Evolutionary conservation across 441 rosid genomes (phyloP).

Genomic region (Metrosideros polymorpha): DNA sequence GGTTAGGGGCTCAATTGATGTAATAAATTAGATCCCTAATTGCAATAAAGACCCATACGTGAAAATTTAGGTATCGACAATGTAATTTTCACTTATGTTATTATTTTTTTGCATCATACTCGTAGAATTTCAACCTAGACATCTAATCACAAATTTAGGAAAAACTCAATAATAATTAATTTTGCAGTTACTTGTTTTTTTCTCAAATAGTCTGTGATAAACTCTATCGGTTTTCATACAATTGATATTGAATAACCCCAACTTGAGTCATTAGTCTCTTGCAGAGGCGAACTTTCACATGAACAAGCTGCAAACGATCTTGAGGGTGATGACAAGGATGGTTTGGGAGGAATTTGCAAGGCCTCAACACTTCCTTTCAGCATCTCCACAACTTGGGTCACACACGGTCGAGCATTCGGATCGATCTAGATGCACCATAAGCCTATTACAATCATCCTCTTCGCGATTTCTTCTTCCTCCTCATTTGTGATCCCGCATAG

Average conservation of each 20-base stretch:
- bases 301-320: rapidly evolving
- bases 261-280: not conserved
- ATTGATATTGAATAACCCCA: not conserved
- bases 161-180: no score
- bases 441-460: not conserved
- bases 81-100: not conserved
- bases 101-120: not conserved
- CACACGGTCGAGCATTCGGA: not conserved
- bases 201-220: not conserved
- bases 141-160: not conserved
- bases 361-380: not conserved
- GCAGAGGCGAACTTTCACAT: not conserved
- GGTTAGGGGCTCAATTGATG: not conserved
- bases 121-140: not conserved
- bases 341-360: not conserved
- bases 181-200: not conserved
- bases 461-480: rapidly evolving
- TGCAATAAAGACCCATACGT: rapidly evolving
- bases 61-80: not conserved
- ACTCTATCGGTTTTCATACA: rapidly evolving
- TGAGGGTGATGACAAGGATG: rapidly evolving
- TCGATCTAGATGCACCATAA: not conserved
- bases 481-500: rapidly evolving
- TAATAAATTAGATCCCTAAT: not conserved
- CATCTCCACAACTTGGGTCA: not conserved